Evolutionary conservation across 495 filamentous ascomycete genomes (phyloP), one percentile per base, ranked within the genome.

Genomic region (Hyaloscypha bicolor): DNA sequence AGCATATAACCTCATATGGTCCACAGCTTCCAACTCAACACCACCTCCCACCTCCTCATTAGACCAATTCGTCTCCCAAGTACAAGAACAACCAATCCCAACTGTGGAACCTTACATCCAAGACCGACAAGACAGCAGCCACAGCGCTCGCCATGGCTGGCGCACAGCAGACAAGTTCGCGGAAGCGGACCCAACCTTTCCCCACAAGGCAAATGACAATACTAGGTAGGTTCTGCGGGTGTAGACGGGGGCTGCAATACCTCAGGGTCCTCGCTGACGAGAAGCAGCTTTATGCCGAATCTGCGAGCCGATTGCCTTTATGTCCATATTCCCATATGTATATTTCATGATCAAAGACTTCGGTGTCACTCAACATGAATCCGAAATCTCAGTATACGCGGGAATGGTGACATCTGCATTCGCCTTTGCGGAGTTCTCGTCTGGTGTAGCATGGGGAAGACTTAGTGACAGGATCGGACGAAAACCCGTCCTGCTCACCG

Each of bases 241-340:
- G 9, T 6, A 21, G 62, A 55, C 16, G 42, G 16, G 42, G 16
- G 16, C 4, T 19, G 9, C 8, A 48, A 4, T 48, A 12, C 42
- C 16, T 48, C 42, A 12, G 16, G 42, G 16, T 12, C 42, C 16
- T 48, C 16, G 42, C 42, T 48, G 16, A 48, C 42, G 4, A 48
- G 42, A 48, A 48, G 1, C 72, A 98, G 95, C 94, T 39, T 78
- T 97, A 69, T 96, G 93, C 75, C 89, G 95, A 71, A 96, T 99
- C 78, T 97, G 93, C 82, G 95, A 99, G 78, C 95, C 95, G 56
- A 97, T 99, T 77, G 96, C 95, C 11, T 98, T 99, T 84, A 98
- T 97, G 91, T 97, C 93, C 60, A 97, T 99, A 71, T 98, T 99
- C 75, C 96, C 95, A 4, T 99, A 99, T 75, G 93, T 94, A 74